Evolutionary conservation across 768 basidiomycete genomes (phyloP).

Genomic region (Lentinula guzmanii): DNA sequence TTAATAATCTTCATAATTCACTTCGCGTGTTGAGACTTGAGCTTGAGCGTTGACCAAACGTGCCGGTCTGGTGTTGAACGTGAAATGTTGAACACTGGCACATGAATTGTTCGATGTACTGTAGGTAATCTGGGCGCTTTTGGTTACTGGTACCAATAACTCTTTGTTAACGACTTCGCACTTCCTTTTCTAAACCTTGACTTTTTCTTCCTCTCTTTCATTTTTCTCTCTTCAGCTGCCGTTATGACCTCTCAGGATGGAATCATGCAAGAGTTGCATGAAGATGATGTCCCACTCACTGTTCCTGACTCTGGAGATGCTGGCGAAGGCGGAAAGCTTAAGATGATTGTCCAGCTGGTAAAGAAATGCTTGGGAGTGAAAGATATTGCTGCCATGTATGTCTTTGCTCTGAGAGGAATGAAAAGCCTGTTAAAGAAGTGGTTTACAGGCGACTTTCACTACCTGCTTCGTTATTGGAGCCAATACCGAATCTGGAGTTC

Average conservation of each 20-base stretch:
- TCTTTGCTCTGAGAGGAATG: constrained; percentile 13
- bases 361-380: constrained; percentile 92
- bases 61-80: too few relatives aligned
- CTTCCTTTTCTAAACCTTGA: background rate
- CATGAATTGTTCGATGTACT: background rate
- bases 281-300: constrained; percentile 52
- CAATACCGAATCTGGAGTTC: constrained; percentile 93
- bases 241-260: constrained; percentile 6
- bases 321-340: constrained; percentile 88
- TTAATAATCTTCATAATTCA: too few relatives aligned
- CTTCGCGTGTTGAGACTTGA: too few relatives aligned
- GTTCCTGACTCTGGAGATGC: constrained; percentile 64
- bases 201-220: background rate
- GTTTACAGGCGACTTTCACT: constrained; percentile 76
- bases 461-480: constrained; percentile 89
- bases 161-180: background rate
- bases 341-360: constrained; percentile 88
- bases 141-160: background rate
- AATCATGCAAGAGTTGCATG: constrained; percentile 19
- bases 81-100: background rate
- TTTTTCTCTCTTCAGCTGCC: background rate
- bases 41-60: too few relatives aligned
- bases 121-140: background rate
- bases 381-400: constrained; percentile 90
- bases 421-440: background rate